A percentile compares a stretch with the other conserved stretches of the same genome.
Conservation (phyloP, 208 protist species). For the Crithidia expoeki region DNA sequence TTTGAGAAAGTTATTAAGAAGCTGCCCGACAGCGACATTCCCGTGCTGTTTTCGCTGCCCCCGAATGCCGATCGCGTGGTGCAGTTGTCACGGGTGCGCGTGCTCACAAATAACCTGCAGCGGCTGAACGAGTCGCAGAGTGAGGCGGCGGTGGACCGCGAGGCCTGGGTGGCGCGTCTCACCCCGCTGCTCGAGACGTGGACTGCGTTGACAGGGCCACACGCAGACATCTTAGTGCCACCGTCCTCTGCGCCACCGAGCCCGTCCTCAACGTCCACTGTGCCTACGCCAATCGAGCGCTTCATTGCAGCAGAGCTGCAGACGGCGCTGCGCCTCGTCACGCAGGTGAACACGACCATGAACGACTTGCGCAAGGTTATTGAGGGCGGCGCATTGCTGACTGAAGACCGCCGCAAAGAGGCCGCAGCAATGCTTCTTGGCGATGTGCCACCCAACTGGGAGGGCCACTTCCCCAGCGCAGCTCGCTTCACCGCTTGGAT, state of each 20-base stretch:
- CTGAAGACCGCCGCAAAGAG: slow-evolving; percentile 73
- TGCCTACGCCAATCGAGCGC: slow-evolving; percentile 78
- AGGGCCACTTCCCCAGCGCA: slow-evolving; percentile 87
- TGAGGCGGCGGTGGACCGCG: slow-evolving; percentile 76
- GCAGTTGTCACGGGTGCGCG: slow-evolving; percentile 75
- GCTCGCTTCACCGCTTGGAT: slow-evolving; percentile 85
- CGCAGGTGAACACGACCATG: slow-evolving; percentile 81
- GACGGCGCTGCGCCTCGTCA: slow-evolving; percentile 71
- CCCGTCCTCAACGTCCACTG: slow-evolving; percentile 10
- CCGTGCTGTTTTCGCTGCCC: slow-evolving; percentile 93
- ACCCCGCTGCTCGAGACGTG: slow-evolving; percentile 88
- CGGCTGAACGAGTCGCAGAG: slow-evolving; percentile 71
- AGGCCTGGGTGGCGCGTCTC: slow-evolving; percentile 85
- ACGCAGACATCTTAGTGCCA: slow-evolving; percentile 63
- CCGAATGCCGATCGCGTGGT: slow-evolving; percentile 94
- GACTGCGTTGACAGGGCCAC: slow-evolving; percentile 66
- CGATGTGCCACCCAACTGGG: slow-evolving; percentile 88
- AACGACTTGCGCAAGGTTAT: slow-evolving; percentile 86
- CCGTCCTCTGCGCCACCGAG: slow-evolving; percentile 22
- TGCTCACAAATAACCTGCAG: slow-evolving; percentile 85
- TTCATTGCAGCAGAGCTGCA: slow-evolving; percentile 91
- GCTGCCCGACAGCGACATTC: slow-evolving; percentile 93
- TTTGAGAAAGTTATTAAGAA: slow-evolving; percentile 78
- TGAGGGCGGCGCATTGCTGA: slow-evolving; percentile 89
- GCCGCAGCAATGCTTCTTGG: slow-evolving; percentile 84